phyloP scores from a whole-genome alignment of 1,284 basidiomycete genomes.

The Cystobasidium sp. region DNA sequence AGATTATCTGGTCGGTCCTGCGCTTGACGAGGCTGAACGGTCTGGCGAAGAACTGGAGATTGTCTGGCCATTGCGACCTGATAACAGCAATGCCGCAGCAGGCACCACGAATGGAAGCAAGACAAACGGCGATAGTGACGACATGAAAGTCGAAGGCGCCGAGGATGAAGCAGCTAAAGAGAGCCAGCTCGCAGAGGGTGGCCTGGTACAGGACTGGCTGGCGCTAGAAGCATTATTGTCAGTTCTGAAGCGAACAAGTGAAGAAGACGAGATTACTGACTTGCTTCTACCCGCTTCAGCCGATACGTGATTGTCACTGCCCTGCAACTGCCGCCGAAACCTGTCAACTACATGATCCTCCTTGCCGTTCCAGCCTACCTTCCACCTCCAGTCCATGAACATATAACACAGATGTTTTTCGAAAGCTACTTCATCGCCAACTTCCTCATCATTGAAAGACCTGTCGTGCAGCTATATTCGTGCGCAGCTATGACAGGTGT shows the following conservation, averaged over 20 bases:
- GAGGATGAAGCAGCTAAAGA: not conserved
- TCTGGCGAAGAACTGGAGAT: conserved; percentile 72
- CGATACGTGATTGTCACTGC: conserved; percentile 79
- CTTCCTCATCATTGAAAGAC: conserved; percentile 79
- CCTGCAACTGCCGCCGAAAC: conserved; percentile 75
- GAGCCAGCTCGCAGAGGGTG: not conserved
- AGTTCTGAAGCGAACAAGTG: conserved; percentile 52
- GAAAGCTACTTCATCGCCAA: conserved; percentile 93
- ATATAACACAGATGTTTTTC: conserved; percentile 84
- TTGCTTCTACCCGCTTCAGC: conserved; percentile 61
- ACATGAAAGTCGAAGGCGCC: conserved; percentile 7
- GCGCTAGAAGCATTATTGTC: conserved; percentile 91
- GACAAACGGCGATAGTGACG: not conserved
- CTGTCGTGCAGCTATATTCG: conserved; percentile 81
- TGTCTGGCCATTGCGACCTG: conserved; percentile 73
- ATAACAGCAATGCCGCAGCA: conserved; percentile 19
- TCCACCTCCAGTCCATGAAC: conserved; percentile 73
- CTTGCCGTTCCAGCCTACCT: conserved; percentile 73
- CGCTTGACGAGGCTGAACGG: conserved; percentile 76
- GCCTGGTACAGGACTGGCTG: conserved; percentile 74
- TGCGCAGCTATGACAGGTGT: conserved; percentile 77
- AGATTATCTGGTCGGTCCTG: conserved; percentile 82
- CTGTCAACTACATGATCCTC: conserved; percentile 84
- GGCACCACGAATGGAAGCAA: not conserved
- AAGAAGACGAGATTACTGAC: not conserved